These are phyloP conservation scores for Lodderomyces theae DNA, from an alignment of 1,139 yeast genomes.

Conservation along the genomic window DNA sequence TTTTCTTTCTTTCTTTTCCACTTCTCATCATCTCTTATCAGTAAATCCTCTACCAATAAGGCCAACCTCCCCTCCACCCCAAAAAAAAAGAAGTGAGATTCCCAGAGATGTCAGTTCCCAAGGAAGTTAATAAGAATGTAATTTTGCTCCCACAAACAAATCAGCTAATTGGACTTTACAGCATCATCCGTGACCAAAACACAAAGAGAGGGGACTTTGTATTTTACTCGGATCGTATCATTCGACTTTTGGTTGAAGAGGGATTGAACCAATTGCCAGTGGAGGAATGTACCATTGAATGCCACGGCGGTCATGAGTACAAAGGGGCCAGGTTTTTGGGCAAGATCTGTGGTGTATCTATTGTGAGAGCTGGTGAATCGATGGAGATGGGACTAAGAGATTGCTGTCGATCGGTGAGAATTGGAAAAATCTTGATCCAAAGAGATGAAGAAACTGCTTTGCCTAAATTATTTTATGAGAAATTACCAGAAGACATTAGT, in stretches of 20 bases:
- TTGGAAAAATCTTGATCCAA: slow-evolving; percentile 94
- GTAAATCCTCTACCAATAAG: not conserved
- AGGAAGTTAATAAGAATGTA: slow-evolving; percentile 49
- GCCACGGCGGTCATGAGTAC: slow-evolving; percentile 73
- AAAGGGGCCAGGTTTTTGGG: slow-evolving; percentile 85
- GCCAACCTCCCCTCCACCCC: too few species aligned
- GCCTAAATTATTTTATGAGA: slow-evolving; percentile 83
- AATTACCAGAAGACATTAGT: slow-evolving; percentile 86
- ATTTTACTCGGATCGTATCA: slow-evolving; percentile 91
- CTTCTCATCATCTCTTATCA: slow-evolving; percentile 2
- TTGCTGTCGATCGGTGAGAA: slow-evolving; percentile 92
- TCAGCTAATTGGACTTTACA: slow-evolving; percentile 82
- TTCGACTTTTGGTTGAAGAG: slow-evolving; percentile 87
- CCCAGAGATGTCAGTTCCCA: slow-evolving; percentile 20
- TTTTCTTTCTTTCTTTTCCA: not conserved
- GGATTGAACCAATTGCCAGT: slow-evolving; percentile 93
- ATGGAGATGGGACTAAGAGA: slow-evolving; percentile 98
- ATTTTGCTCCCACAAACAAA: slow-evolving; percentile 79
- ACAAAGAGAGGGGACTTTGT: slow-evolving; percentile 90
- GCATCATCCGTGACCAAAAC: slow-evolving; percentile 78
- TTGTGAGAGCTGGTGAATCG: slow-evolving; percentile 96
- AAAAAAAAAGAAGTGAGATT: too few species aligned
- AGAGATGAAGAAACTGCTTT: slow-evolving; percentile 86
- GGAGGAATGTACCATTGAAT: slow-evolving; percentile 57
- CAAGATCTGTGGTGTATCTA: slow-evolving; percentile 94